Evolutionary conservation across 2,329 filamentous ascomycete species (phyloP).

Genomic region (Alternaria brassicae): DNA sequence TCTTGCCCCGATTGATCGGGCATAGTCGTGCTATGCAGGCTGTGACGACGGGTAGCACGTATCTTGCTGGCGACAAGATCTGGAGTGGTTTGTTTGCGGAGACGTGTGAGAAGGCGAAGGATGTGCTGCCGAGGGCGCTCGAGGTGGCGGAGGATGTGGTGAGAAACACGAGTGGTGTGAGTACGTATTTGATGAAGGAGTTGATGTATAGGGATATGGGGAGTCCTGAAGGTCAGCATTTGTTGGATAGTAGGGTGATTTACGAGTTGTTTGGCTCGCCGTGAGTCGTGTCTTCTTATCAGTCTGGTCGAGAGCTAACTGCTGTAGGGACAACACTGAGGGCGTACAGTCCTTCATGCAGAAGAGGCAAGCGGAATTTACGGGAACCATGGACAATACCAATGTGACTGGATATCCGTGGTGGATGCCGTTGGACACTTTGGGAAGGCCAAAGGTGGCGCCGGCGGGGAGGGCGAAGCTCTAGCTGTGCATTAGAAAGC

Average conservation of each 20-base stretch:
- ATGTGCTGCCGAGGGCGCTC: slow-evolving; percentile 70
- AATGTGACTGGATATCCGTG: slow-evolving; percentile 69
- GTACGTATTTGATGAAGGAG: slow-evolving; percentile 72
- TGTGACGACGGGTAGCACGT: slow-evolving; percentile 70
- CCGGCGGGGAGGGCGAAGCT: slow-evolving; percentile 41
- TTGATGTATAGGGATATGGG: slow-evolving; percentile 68
- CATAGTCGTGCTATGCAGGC: slow-evolving; percentile 68
- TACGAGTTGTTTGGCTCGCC: slow-evolving; percentile 64
- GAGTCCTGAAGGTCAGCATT: slow-evolving; percentile 72
- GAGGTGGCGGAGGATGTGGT: slow-evolving; percentile 72
- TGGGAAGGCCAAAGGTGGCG: slow-evolving; percentile 49
- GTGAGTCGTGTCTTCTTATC: slow-evolving; percentile 38
- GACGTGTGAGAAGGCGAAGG: slow-evolving; percentile 62
- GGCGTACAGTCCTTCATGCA: slow-evolving; percentile 73
- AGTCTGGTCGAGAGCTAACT: background rate
- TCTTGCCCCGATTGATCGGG: slow-evolving; percentile 74
- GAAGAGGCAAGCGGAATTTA: slow-evolving; percentile 70
- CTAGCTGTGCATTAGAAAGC: slow-evolving; percentile 17
- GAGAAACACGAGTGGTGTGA: slow-evolving; percentile 69
- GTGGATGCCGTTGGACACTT: slow-evolving; percentile 67
- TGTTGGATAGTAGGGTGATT: slow-evolving; percentile 72
- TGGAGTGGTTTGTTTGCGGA: slow-evolving; percentile 71
- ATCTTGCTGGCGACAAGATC: slow-evolving; percentile 58
- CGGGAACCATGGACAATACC: slow-evolving; percentile 66
- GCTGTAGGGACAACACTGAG: slow-evolving; percentile 67